Evolutionary conservation across 768 basidiomycete genomes (phyloP), one percentile per base, ranked within the genome.

Genomic region (Galerina sulciceps): DNA sequence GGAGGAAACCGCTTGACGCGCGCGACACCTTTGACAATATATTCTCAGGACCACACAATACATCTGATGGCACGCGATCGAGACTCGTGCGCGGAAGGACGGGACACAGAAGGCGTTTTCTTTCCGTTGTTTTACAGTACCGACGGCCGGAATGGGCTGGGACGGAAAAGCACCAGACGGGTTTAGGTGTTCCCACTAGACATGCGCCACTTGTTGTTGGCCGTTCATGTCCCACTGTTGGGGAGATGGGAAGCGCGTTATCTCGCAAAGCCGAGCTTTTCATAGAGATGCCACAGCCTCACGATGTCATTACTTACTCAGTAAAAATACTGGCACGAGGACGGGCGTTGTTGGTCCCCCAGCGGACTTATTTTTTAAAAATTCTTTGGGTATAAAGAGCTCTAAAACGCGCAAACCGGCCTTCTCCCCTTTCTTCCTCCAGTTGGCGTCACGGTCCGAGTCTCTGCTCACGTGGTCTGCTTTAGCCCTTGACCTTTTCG

Each of bases 401-500:
- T 53, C 37, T 34, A 55, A 41, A 49, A 15, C 45, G 41, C 36
- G 31, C 53, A 22, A 49, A 50, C 20, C 18, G 38, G 14, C 43
- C 35, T 44, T 50, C n/a, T n/a, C 47, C 40, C 53, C 53, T 50
- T 62, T 52, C 18, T 40, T 52, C 18, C 50, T 40, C 40, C 18
- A 40, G 18, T 40, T 23, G 52, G 52, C 40, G 14, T 26, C 23
- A 53, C 67, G 65, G 67, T 34, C 69, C 68, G 69, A 64, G 56
- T 43, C 49, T 47, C 38, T 43, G 54, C 66, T 66, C 66, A 64
- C 71, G 69, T 67, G 64, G 38, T 57, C 40, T 46, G 61, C 65
- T 65, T 61, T 65, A 55, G 55, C 51, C 55, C 53, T 63, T 61
- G 59, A 69, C 71, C 59, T 68, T 72, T 68, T 66, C 63, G 67